phyloP scores from a whole-genome alignment of 2,329 filamentous ascomycete genomes.

The Aaosphaeria pasadenensis region DNA sequence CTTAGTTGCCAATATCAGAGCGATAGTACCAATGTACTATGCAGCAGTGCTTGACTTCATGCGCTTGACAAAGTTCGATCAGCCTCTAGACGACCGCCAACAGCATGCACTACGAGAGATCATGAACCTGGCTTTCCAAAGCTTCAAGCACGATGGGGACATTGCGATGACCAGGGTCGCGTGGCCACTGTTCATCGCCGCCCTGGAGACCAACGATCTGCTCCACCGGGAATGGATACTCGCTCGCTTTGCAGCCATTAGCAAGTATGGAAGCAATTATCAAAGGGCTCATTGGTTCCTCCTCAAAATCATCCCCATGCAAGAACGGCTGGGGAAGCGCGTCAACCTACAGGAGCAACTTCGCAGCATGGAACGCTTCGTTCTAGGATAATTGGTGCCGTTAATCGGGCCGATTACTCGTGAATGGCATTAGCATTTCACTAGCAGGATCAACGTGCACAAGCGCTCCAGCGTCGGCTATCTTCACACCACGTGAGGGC shows the following conservation, averaged over 20 bases:
- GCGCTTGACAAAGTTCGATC: conserved; percentile 12
- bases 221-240: conserved; percentile 36
- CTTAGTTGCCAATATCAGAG: conserved; percentile 33
- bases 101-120: conserved; percentile 14
- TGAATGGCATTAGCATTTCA: background rate
- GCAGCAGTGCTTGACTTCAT: conserved; percentile 32
- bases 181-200: conserved; percentile 37
- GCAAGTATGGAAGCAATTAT: conserved; percentile 31
- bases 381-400: background rate
- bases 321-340: conserved; percentile 11
- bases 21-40: conserved; percentile 36
- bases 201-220: conserved; percentile 33
- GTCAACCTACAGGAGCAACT: conserved; percentile 7
- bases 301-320: conserved; percentile 15
- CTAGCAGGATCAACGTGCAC: no score
- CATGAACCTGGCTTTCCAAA: conserved; percentile 33
- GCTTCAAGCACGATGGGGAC: conserved; percentile 31
- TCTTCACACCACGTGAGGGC: background rate
- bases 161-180: conserved; percentile 31
- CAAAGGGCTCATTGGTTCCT: conserved; percentile 29
- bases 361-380: conserved; percentile 2
- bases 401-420: background rate
- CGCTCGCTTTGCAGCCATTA: conserved; percentile 26
- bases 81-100: conserved; percentile 6
- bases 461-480: background rate